Conservation (phyloP, 169 alveolate species). For the Eimeria praecox region DNA sequence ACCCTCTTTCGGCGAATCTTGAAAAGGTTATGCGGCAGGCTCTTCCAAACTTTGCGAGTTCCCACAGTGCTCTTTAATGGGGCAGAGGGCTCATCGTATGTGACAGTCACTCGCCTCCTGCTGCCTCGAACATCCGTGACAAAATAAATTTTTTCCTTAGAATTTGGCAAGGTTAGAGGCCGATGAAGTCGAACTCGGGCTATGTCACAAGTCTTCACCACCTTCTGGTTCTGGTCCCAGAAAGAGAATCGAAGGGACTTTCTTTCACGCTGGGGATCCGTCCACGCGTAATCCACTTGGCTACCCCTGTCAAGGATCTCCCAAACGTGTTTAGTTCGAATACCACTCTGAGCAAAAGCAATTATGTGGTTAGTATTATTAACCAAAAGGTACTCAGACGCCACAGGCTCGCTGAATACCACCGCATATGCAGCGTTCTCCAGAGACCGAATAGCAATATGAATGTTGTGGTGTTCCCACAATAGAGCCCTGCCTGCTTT, state of each 20-base stretch:
- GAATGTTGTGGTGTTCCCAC: constrained; percentile 67
- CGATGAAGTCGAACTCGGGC: constrained; percentile 74
- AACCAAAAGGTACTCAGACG: constrained; percentile 61
- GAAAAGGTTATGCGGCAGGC: constrained; percentile 25
- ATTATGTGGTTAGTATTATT: constrained; percentile 59
- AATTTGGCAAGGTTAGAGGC: constrained; percentile 41
- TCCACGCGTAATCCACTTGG: constrained; percentile 79
- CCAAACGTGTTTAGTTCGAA: constrained; percentile 27
- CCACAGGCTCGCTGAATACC: constrained; percentile 38
- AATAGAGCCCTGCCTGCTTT: constrained; percentile 29
- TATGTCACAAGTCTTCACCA: constrained; percentile 69
- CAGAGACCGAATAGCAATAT: constrained; percentile 54
- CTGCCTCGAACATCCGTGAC: constrained; percentile 72
- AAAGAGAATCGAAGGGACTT: constrained; percentile 75
- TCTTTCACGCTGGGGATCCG: constrained; percentile 69
- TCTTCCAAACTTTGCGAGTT: constrained; percentile 26
- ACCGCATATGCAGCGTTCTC: constrained; percentile 74
- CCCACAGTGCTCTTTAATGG: constrained; percentile 3
- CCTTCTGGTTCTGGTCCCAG: constrained; percentile 59
- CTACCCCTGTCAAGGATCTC: constrained; percentile 74
- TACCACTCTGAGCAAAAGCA: constrained; percentile 75
- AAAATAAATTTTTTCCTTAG: constrained; percentile 50
- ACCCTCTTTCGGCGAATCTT: constrained; percentile 12
- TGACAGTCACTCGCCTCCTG: constrained; percentile 64
- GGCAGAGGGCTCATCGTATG: constrained; percentile 37